Base-by-base conservation (phyloP, 192 early-diverging fungal species). In the Podila epicladia region DNA sequence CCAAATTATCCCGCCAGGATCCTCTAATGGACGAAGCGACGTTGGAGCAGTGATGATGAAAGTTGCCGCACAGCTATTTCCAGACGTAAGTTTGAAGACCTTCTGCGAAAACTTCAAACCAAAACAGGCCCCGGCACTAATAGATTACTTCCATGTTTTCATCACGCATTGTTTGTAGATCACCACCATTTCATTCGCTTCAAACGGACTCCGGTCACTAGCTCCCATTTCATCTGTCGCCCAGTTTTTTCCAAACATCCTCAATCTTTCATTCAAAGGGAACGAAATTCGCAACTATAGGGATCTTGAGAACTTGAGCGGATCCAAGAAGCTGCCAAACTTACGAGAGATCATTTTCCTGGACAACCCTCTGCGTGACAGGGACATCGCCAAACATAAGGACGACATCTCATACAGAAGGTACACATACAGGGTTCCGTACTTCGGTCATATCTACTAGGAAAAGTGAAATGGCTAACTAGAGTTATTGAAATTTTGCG, bases 201-300 rank as follows among this genome's bases (percentile, higher is more conserved):
- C 65, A 19, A 85, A 85, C 33, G 53, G 70, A 22, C 59, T 85
- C n/a, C 70, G 67, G 20, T 74, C 68, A 2, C 60, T 83, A 2
- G 20, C 66, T 9, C 72, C 84, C 9, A 58, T 88, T 9, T 26
- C 64, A 12, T 37, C 69, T 50, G 12, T 88, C 5, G 19, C 70
- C 3, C 65, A 76, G 31, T 80, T 67, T 22, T 83, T 85, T 11
- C 87, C 87, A 13, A 73, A 82, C 50, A 32, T 88, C 12, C 65
- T 63, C n/a, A 84, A 85, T n/a, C 58, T 88, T 0, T 88, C 87
- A 2, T 53, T 88, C 11, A 67, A 75, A 59, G 82, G 83, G n/a
- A 88, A 88, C 41, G 62, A 80, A 12, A 85, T 88, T 50, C 22
- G 33, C 0, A 65, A 67, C 12, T 77, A 62, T 61, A 74, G 45